Percentiles rank a stretch among this genome's conserved stretches.
Evolutionary conservation across 257 asterid species (phyloP).

Genomic region (Ballota nigra): DNA sequence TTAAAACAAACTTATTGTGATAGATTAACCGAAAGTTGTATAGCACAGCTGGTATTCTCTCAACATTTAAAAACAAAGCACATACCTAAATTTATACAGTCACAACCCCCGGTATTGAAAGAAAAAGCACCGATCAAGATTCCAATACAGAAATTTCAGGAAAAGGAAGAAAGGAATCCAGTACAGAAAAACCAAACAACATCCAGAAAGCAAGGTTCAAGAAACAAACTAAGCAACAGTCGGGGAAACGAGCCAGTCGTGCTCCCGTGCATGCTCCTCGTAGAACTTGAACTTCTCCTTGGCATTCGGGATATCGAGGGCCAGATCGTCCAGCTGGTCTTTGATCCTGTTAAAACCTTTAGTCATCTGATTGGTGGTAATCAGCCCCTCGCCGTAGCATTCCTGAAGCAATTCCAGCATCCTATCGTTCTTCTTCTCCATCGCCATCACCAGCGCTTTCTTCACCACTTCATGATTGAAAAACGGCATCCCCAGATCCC

Average conservation of each 20-base stretch:
- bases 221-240: constrained; percentile 30
- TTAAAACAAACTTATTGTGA: background rate
- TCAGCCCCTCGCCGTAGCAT: constrained; percentile 84
- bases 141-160: background rate
- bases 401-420: constrained; percentile 75
- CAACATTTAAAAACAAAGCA: constrained; percentile 21
- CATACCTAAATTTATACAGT: background rate
- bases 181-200: background rate
- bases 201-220: constrained; percentile 16
- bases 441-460: constrained; percentile 96
- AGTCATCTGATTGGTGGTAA: constrained; percentile 90
- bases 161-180: no score
- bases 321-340: constrained; percentile 91
- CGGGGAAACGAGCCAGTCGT: constrained; percentile 61
- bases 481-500: constrained; percentile 89
- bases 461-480: constrained; percentile 98
- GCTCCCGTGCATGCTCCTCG: constrained; percentile 50
- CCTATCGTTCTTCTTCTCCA: constrained; percentile 98
- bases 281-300: constrained; percentile 70
- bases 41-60: background rate
- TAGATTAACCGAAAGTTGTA: background rate
- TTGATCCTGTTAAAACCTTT: constrained; percentile 83
- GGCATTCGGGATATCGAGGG: constrained; percentile 94
- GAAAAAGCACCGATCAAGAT: background rate
- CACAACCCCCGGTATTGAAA: background rate